Percentiles rank a stretch among this genome's conserved stretches.
These are phyloP conservation scores for Ophiostoma perfectum DNA, from an alignment of 2,329 filamentous ascomycete species.

Conservation along the genomic window DNA sequence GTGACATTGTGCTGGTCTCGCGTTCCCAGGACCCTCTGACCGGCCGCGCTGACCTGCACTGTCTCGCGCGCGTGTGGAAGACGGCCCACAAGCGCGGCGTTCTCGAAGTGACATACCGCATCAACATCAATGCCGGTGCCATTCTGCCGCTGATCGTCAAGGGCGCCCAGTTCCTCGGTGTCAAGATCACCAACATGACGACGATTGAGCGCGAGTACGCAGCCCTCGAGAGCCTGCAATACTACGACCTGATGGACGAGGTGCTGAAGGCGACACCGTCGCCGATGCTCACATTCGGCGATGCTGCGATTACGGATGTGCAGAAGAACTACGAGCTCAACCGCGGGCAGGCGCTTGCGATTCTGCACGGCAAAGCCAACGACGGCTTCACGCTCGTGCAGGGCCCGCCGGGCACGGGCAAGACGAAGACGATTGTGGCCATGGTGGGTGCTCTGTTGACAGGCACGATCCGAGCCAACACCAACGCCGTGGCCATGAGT, in stretches of 20 bases:
- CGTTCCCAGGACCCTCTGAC: constrained; percentile 64
- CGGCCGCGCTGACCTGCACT: constrained; percentile 64
- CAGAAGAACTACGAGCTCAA: constrained; percentile 80
- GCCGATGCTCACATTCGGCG: constrained; percentile 73
- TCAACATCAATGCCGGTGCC: constrained; percentile 62
- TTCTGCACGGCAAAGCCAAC: constrained; percentile 87
- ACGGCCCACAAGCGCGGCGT: constrained; percentile 74
- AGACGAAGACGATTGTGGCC: constrained; percentile 96
- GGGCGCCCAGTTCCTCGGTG: constrained; percentile 62
- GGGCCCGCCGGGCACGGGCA: constrained; percentile 91
- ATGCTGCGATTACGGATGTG: constrained; percentile 63
- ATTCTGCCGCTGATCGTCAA: constrained; percentile 61
- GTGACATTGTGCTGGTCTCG: constrained; percentile 84
- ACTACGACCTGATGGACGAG: constrained; percentile 93
- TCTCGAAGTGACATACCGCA: constrained; percentile 79
- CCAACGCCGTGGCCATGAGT: constrained; percentile 43
- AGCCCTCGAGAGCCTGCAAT: constrained; percentile 81
- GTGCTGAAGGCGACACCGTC: constrained; percentile 81
- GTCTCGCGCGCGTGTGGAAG: constrained; percentile 76
- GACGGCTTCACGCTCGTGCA: constrained; percentile 97
- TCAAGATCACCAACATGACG: constrained; percentile 87
- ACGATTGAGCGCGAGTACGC: constrained; percentile 95
- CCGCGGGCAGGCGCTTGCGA: constrained; percentile 80
- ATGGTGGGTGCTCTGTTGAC: constrained; percentile 86
- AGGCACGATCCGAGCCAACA: constrained; percentile 41